Evolutionary conservation across 192 early-diverging fungal genomes (phyloP).

Genomic region (Coemansia sp.): DNA sequence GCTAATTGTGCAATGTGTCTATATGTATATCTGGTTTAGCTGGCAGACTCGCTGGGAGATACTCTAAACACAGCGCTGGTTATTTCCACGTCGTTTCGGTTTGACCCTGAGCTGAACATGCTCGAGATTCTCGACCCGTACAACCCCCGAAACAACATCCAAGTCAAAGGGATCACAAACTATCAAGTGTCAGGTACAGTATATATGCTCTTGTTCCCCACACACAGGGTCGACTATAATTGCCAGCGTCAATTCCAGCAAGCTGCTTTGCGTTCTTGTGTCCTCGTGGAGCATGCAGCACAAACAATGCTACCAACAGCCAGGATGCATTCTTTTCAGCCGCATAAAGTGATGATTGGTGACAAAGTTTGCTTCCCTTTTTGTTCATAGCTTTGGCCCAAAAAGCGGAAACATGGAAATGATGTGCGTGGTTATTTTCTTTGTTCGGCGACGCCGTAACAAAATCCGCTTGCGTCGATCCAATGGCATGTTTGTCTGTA

Average conservation of each 20-base stretch:
- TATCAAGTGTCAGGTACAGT: constrained; percentile 37
- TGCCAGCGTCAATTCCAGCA: background rate
- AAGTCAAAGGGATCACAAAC: constrained; percentile 32
- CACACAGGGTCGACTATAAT: background rate
- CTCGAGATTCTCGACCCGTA: constrained; percentile 52
- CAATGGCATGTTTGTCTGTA: too few relatives aligned
- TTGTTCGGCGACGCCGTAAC: too few relatives aligned
- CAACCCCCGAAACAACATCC: constrained; percentile 45
- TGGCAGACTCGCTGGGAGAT: constrained; percentile 34
- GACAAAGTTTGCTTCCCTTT: background rate
- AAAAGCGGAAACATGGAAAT: background rate
- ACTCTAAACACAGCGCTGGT: constrained; percentile 51
- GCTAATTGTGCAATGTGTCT: background rate
- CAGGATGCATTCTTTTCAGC: background rate
- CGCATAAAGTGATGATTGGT: background rate
- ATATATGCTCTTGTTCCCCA: background rate
- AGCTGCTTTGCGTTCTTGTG: background rate
- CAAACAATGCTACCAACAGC: constrained; percentile 1
- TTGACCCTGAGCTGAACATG: constrained; percentile 53
- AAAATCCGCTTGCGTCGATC: too few relatives aligned
- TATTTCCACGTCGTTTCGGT: constrained; percentile 48
- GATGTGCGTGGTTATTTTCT: background rate
- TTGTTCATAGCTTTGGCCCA: background rate
- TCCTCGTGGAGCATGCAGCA: constrained; percentile 1
- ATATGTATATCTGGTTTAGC: constrained; percentile 10